Evolutionary conservation across 768 basidiomycete species (phyloP).

Genomic region (Clitopilus passeckerianus): DNA sequence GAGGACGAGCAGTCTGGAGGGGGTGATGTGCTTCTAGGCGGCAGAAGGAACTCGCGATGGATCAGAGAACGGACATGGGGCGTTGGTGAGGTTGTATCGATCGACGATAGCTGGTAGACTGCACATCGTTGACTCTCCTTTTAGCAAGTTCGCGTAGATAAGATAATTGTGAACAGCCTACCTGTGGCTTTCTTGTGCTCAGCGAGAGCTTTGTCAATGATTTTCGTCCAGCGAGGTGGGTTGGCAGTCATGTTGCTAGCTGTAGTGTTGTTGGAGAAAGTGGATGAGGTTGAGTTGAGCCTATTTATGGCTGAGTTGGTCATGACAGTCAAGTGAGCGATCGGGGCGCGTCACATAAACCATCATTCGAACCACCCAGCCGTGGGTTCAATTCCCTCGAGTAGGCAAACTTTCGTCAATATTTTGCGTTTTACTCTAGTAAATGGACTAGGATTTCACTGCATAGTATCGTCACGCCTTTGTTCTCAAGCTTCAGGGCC

Average conservation of each 20-base stretch:
- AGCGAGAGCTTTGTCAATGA: constrained; percentile 36
- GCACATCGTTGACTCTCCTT: background rate
- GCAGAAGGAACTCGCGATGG: background rate
- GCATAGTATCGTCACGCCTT: too few species aligned
- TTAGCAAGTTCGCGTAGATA: background rate
- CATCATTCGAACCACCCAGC: background rate
- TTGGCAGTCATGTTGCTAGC: constrained; percentile 8
- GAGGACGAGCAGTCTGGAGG: background rate
- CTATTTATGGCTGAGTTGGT: background rate
- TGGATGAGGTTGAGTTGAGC: background rate
- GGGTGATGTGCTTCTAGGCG: background rate
- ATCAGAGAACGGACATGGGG: constrained; percentile 50
- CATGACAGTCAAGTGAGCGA: background rate
- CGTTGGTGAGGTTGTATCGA: constrained; percentile 31
- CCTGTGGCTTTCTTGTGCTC: constrained; percentile 33
- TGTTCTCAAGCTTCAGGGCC: too few species aligned
- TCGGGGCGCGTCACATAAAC: background rate
- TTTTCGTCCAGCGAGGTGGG: constrained; percentile 42
- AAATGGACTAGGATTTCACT: too few species aligned
- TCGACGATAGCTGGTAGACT: constrained; percentile 62
- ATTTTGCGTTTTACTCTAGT: too few species aligned
- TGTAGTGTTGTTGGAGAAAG: background rate
- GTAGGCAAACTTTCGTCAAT: too few species aligned
- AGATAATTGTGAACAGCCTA: constrained; percentile 14
- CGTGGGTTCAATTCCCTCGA: background rate